A percentile compares a stretch with the other conserved stretches of the same genome.
phyloP scores from a whole-genome alignment of 2,329 filamentous ascomycete species.

The Hypoxylon sp. region DNA sequence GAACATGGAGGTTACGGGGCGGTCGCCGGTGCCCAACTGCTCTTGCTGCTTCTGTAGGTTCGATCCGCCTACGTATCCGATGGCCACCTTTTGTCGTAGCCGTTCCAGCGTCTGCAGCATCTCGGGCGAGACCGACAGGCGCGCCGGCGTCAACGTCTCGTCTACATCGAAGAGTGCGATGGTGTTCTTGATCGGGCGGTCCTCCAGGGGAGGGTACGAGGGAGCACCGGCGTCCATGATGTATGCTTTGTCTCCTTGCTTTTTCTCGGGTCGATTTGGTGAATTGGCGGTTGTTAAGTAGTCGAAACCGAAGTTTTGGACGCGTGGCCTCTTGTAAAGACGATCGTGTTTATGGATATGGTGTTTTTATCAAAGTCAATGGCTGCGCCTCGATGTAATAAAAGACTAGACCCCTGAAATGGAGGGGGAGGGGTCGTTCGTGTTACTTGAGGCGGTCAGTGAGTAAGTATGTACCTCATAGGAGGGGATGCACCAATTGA shows the following conservation, averaged over 20 bases:
- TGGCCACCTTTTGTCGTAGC: constrained; percentile 88
- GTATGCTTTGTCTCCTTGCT: constrained; percentile 9
- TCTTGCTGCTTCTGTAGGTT: constrained; percentile 96
- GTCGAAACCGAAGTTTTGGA: constrained; percentile 1
- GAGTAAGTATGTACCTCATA: constrained; percentile 7
- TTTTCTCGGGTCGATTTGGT: neutral
- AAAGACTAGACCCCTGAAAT: constrained; percentile 36
- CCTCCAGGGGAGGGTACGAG: constrained; percentile 79
- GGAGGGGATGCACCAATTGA: constrained; percentile 33
- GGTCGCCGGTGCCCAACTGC: constrained; percentile 81
- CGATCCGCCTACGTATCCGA: constrained; percentile 93
- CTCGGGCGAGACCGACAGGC: constrained; percentile 81
- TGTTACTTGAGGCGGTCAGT: constrained; percentile 39
- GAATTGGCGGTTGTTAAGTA: neutral
- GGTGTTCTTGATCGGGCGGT: constrained; percentile 92
- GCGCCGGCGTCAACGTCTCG: constrained; percentile 87
- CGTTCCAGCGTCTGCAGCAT: constrained; percentile 85
- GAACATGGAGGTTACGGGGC: constrained; percentile 86
- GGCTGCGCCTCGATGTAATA: constrained; percentile 26
- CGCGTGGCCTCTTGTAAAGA: constrained; percentile 15
- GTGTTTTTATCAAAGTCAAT: constrained; percentile 23
- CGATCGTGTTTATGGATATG: neutral
- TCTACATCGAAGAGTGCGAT: constrained; percentile 98
- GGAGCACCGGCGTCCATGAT: constrained; percentile 61
- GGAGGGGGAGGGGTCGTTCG: constrained; percentile 38